phyloP scores from a whole-genome alignment of 768 basidiomycete species.

The Solioccasus polychromus region DNA sequence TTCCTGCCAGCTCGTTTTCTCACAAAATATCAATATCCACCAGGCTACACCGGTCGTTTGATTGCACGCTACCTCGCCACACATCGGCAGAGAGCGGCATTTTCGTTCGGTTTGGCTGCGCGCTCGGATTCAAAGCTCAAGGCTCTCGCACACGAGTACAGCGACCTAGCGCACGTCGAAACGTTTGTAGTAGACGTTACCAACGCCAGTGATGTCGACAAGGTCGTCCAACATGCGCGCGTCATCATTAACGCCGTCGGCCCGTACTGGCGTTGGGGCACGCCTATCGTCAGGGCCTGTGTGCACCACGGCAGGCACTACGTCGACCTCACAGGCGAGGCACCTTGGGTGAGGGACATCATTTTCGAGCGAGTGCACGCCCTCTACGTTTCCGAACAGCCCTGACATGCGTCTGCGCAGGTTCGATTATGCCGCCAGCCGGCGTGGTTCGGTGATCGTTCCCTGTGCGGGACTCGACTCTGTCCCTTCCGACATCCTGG shows the following conservation, averaged over 20 bases:
- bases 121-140: constrained; percentile 64
- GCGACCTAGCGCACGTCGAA: constrained; percentile 40
- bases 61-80: constrained; percentile 62
- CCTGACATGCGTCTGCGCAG: constrained; percentile 35
- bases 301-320: constrained; percentile 76
- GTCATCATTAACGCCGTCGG: constrained; percentile 80
- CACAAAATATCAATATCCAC: constrained; percentile 6
- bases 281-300: constrained; percentile 78
- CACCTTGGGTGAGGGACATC: constrained; percentile 61
- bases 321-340: constrained; percentile 80
- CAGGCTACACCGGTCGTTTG: constrained; percentile 71
- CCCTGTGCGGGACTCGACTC: constrained; percentile 80
- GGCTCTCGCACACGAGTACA: constrained; percentile 44
- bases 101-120: constrained; percentile 69
- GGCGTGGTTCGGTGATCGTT: constrained; percentile 71
- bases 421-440: constrained; percentile 68
- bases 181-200: constrained; percentile 60
- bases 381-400: constrained; percentile 4
- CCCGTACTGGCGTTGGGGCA: constrained; percentile 70
- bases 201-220: constrained; percentile 50
- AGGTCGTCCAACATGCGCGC: constrained; percentile 50
- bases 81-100: constrained; percentile 57
- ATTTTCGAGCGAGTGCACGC: constrained; percentile 47
- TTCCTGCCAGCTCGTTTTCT: constrained; percentile 6
- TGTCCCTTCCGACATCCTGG: constrained; percentile 67